A percentile compares a stretch with the other conserved stretches of the same genome.
Conservation (phyloP, 2,329 filamentous ascomycete species). For the Aspergillus sclerotialis region DNA sequence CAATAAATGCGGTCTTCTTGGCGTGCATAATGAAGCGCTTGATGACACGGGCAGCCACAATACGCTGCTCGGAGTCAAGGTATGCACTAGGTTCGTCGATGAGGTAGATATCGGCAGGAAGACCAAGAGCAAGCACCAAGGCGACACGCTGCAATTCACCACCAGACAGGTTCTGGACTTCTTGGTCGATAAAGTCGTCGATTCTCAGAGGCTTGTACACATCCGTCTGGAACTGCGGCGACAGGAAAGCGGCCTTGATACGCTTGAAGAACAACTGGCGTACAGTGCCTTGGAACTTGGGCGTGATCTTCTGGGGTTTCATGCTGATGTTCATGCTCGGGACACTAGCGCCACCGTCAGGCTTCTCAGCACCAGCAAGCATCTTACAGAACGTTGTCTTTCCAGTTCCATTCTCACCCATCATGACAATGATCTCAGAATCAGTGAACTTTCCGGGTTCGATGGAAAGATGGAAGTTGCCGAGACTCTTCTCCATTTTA, state of each 20-base stretch:
- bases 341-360: slow-evolving; percentile 69
- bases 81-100: slow-evolving; percentile 98
- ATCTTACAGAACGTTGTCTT: slow-evolving; percentile 99
- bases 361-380: slow-evolving; percentile 86
- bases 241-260: slow-evolving; percentile 94
- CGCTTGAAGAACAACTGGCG: slow-evolving; percentile 99
- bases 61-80: slow-evolving; percentile 98
- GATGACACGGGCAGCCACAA: slow-evolving; percentile 93
- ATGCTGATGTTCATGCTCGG: slow-evolving; percentile 96
- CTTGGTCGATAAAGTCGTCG: slow-evolving; percentile 98
- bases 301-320: slow-evolving; percentile 99
- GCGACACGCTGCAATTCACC: slow-evolving; percentile 99
- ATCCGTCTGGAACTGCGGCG: slow-evolving; percentile 97
- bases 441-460: slow-evolving; percentile 86
- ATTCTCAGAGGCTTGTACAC: slow-evolving; percentile 99
- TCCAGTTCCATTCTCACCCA: slow-evolving; percentile 99
- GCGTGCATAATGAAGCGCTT: slow-evolving; percentile 99
- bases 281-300: slow-evolving; percentile 95
- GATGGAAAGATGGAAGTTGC: slow-evolving; percentile 76
- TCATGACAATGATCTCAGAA: slow-evolving; percentile 98
- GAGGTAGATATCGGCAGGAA: slow-evolving; percentile 95
- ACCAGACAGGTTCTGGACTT: slow-evolving; percentile 97
- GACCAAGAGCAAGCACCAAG: slow-evolving; percentile 91
- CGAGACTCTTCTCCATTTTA: slow-evolving; percentile 85
- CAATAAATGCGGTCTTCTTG: slow-evolving; percentile 98